Evolutionary conservation across 805 yeast species (phyloP), one percentile per base, ranked within the genome.

Genomic region (Spencermartinsiella europaea): DNA sequence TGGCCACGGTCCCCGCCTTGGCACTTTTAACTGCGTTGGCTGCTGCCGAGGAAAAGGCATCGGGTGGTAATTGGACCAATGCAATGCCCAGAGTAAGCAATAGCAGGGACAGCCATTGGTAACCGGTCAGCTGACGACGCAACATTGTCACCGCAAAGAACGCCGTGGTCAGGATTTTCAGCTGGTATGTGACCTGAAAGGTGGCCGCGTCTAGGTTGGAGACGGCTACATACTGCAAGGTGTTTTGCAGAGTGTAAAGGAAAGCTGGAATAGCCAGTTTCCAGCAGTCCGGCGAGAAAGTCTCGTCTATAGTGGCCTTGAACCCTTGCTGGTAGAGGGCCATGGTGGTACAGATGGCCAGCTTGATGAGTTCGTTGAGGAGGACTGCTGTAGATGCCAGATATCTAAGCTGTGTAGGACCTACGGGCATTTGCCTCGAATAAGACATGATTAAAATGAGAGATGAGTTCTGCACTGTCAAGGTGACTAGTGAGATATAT

Each of bases 131-230:
- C 12, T 53, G 45, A 10, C 67, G 59, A 44, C 64, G 63, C 31
- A 69, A 58, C 45, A 69, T 59, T 10, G 63, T 57, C 37, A 69
- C 72, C 1, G 72, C 67, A 46, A 69, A 69, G 40, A 67, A 60
- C 19, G 73, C 73, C 4, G 73, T 69, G 15, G 73, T 68, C 50
- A 69, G 55, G 45, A 69, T 69, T 52, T 69, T 69, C 45, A 69
- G 66, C 59, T 69, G 73, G 58, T 69, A 69, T 7, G 71, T 65
- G 45, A 69, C 73, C 57, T 69, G 73, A 54, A 69, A 68, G 4
- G 71, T 66, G 12, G 72, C 71, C 1, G 73, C 73, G 40, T 66
- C 69, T 34, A 69, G 56, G 56, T 67, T 65, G 15, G 71, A 65
- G 5, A 69, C 73, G 2, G 73, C 73, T 20, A 65, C 67, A 46